Base-by-base conservation (phyloP, 2,329 filamentous ascomycete species). In the Monosporascus ibericus region DNA sequence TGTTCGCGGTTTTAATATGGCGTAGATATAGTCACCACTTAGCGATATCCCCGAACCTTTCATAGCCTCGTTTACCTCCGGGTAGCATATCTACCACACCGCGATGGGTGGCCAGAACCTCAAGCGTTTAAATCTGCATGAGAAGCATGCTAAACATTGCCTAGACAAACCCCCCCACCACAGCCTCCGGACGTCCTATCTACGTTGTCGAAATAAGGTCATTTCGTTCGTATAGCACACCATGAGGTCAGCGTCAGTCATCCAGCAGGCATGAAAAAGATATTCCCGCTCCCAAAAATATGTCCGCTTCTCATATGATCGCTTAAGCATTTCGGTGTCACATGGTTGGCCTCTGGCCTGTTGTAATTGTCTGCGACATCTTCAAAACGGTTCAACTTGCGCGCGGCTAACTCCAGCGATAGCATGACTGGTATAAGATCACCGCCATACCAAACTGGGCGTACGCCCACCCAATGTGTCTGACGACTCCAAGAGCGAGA, bases 381-480 rank as follows among this genome's bases (percentile, higher is more conserved):
- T 34, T 14, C 30, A 11, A 34, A 27, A 34, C 5, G 11, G 30
- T 14, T 14, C 30, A 14, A 34, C 30, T 34, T 34, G 30, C 30
- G 5, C 30, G 4, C 5, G 9, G 30, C 11, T 34, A 34, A 34
- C 11, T 34, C 30, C 30, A 34, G 4, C 14, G 20, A 44, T 38
- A 53, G 52, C 42, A 15, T 38, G 37, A 47, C n/a, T 54, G 49
- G 49, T 54, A 54, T 39, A 49, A 49, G 18, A 51, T 52, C 46
- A 38, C 40, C n/a, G 46, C 18, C 8, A 38, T 54, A 14, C 52
- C 52, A 15, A 48, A 53, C 52, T 51, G 38, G n/a, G 36, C 42
- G 18, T 20, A 22, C 25, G 22, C 44, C 7, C n/a, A 14, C n/a
- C 52, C 48, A 11, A 47, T 53, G 9, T 18, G 38, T 14, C 27